These are phyloP conservation scores for Hirschfeldia incana DNA, from an alignment of 345 rosid species.

Conservation along the genomic window DNA sequence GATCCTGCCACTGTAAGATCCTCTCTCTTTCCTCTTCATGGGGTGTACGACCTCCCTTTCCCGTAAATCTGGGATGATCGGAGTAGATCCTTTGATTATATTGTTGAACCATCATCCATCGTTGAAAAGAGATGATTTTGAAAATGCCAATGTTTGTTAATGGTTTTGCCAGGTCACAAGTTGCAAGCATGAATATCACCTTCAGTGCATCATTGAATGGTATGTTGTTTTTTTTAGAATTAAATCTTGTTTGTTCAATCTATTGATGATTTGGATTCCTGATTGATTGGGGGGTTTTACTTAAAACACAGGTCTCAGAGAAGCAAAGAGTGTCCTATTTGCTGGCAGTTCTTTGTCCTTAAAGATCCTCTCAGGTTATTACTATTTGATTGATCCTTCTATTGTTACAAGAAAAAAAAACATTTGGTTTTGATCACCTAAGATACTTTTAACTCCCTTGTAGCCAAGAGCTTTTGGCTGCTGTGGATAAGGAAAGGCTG, in stretches of 20 bases:
- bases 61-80: background rate
- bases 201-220: constrained; percentile 97
- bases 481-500: constrained; percentile 61
- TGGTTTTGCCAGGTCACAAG: constrained; percentile 61
- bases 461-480: constrained; percentile 87
- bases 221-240: constrained; percentile 8
- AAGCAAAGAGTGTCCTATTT: constrained; percentile 94
- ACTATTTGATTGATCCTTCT: background rate
- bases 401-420: background rate
- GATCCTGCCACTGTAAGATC: constrained; percentile 67
- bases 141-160: background rate
- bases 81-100: constrained; percentile 19
- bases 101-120: background rate
- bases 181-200: constrained; percentile 95
- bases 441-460: background rate
- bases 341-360: constrained; percentile 72
- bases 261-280: constrained; percentile 13
- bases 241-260: background rate
- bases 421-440: background rate
- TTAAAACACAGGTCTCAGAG: constrained; percentile 71
- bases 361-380: constrained; percentile 69
- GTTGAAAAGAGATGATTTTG: background rate
- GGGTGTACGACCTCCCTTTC: background rate
- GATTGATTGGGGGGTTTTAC: background rate
- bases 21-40: background rate